Evolutionary conservation across 1,284 basidiomycete genomes (phyloP).

Genomic region (Naganishia cerealis): DNA sequence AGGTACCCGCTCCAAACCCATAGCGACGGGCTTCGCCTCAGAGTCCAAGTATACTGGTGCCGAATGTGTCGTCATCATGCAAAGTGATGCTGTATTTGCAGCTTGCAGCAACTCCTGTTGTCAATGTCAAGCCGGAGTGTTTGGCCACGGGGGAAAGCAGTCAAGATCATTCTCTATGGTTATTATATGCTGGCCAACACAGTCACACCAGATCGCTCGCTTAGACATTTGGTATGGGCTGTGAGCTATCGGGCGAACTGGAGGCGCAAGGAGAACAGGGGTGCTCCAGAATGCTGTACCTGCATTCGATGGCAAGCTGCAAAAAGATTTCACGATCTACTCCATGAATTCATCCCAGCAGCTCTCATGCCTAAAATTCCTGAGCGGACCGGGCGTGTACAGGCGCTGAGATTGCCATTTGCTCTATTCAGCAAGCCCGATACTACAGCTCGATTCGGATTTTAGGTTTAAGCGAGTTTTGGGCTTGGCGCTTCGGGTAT

Average conservation of each 20-base stretch:
- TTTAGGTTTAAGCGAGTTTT: slow-evolving; percentile 1
- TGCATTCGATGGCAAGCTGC: neutral
- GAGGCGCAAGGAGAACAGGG: neutral
- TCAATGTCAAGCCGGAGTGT: neutral
- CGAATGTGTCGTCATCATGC: neutral
- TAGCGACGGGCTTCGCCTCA: slow-evolving; percentile 3
- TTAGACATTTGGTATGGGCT: neutral
- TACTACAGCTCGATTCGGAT: slow-evolving; percentile 3
- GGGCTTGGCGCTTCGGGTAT: slow-evolving; percentile 7
- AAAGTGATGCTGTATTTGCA: neutral
- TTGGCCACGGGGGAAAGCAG: neutral
- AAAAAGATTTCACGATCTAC: slow-evolving; percentile 6
- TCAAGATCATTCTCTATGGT: neutral
- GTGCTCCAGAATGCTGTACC: neutral
- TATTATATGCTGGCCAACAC: neutral
- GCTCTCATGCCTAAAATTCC: neutral
- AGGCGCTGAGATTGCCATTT: neutral
- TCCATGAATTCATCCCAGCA: too few species aligned
- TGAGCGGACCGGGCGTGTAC: neutral
- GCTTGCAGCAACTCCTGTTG: neutral
- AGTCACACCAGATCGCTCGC: neutral
- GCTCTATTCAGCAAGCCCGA: neutral
- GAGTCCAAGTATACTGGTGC: neutral
- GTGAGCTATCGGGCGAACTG: neutral
- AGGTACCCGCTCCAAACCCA: slow-evolving; percentile 1